A percentile compares a stretch with the other conserved stretches of the same genome.
phyloP scores from a whole-genome alignment of 257 asterid species.

The Plectranthus barbatus region DNA sequence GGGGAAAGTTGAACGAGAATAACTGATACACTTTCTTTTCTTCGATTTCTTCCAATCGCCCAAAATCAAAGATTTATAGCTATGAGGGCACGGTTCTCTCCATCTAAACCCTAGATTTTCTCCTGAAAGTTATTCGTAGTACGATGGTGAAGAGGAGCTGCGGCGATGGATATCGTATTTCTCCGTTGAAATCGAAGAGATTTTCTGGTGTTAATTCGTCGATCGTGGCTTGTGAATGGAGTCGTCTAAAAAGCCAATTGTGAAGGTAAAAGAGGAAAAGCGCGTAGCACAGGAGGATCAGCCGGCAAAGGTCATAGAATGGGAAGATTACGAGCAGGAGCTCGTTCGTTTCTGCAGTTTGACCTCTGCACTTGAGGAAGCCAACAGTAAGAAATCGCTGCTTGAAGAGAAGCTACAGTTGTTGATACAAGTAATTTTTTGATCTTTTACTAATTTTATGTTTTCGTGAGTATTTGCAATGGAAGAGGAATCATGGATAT shows the following conservation, averaged over 20 bases:
- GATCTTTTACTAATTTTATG: background rate
- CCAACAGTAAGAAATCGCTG: slow-evolving; percentile 44
- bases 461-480: background rate
- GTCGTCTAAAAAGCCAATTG: slow-evolving; percentile 36
- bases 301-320: slow-evolving; percentile 44
- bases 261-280: slow-evolving; percentile 32
- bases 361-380: slow-evolving; percentile 64
- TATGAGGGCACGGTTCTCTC: slow-evolving; percentile 22
- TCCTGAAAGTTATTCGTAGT: slow-evolving; percentile 14
- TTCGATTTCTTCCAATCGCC: slow-evolving; percentile 10
- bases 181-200: slow-evolving; percentile 25
- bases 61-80: slow-evolving; percentile 7
- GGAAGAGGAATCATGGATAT: background rate
- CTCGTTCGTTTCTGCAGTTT: slow-evolving; percentile 76
- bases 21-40: slow-evolving; percentile 16
- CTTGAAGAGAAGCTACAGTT: slow-evolving; percentile 55
- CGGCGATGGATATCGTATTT: slow-evolving; percentile 23
- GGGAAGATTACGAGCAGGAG: slow-evolving; percentile 94
- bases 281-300: slow-evolving; percentile 26
- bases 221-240: slow-evolving; percentile 42
- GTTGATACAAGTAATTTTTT: slow-evolving; percentile 42
- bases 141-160: slow-evolving; percentile 42
- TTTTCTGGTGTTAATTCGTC: slow-evolving; percentile 6
- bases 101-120: slow-evolving; percentile 33
- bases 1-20: slow-evolving; percentile 14